Percentiles rank a stretch among this genome's conserved stretches.
phyloP scores from a whole-genome alignment of 2,329 filamentous ascomycete genomes.

The Claviceps digitariae region DNA sequence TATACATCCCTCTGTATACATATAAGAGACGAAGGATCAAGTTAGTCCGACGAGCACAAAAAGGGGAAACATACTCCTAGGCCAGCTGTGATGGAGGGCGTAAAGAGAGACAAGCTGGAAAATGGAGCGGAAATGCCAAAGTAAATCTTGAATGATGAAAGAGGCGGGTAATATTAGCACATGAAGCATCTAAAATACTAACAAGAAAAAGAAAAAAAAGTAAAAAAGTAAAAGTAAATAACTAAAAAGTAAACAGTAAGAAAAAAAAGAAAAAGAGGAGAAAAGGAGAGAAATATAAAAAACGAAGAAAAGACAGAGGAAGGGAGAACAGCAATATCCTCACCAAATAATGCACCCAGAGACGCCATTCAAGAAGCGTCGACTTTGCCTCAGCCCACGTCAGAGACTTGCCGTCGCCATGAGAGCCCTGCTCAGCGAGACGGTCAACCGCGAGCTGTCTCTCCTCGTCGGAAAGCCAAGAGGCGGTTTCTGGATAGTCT shows the following conservation, averaged over 20 bases:
- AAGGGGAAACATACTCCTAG: conserved; percentile 15
- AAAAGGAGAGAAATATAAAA: too few species aligned
- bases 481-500: conserved; percentile 51
- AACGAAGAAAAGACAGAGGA: too few species aligned
- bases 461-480: conserved; percentile 47
- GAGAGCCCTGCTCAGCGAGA: conserved; percentile 32
- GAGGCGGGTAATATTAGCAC: neutral
- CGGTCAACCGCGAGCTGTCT: conserved; percentile 37
- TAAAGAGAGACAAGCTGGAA: conserved; percentile 46
- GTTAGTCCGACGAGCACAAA: too few species aligned
- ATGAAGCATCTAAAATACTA: too few species aligned
- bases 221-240: too few species aligned
- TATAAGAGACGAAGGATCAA: too few species aligned
- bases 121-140: conserved; percentile 40
- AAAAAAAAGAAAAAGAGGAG: too few species aligned
- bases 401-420: conserved; percentile 46
- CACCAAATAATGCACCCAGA: conserved; percentile 51
- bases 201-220: too few species aligned
- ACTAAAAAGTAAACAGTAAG: too few species aligned
- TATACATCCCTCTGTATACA: too few species aligned
- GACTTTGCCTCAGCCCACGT: conserved; percentile 56
- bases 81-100: conserved; percentile 45
- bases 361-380: conserved; percentile 50
- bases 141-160: conserved; percentile 21
- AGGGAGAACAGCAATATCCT: too few species aligned